Base-by-base conservation (phyloP, 257 asterid genomes). In the Capsicum rhomboideum region DNA sequence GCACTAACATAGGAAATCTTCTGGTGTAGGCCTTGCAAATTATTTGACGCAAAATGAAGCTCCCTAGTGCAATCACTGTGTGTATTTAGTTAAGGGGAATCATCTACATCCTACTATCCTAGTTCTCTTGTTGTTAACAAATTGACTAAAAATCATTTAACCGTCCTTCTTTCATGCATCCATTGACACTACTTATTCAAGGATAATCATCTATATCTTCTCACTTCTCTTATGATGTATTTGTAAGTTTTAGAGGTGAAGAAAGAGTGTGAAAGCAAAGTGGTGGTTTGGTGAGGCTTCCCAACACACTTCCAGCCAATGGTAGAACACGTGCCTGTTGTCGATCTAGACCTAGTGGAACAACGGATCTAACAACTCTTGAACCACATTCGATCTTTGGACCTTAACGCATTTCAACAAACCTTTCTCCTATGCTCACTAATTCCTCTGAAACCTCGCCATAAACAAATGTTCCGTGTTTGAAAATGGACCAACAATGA, bases 401-500 rank as follows among this genome's bases (percentile, higher is more conserved):
- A n/a, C n/a, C 85, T 0, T 50, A 16, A 52, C 88, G 82, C 50
- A 78, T 80, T 8, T 58, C 78, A 37, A 84, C 64, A 20, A 82
- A 34, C 42, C 2, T 40, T 56, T 67, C 34, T 2, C 26, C 77
- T 50, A 34, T 8, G 77, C 28, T 61, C 49, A 44, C 83, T 50
- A 84, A 10, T 14, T 53, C 85, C 81, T 63, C 53, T 54, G 6
- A 8, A 28, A 77, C 69, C 28, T 84, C 79, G 1, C 53, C 52
- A 28, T 49, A 21, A 40, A 49, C 78, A 69, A 84, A 86, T 29
- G 86, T 87, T 2, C 69, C 50, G 59, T n/a, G 49, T 9, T 50
- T 13, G 72, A 88, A 88, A 72, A 88, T 50, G 46, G 21, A 46
- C 87, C 77, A 84, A 74, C 86, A 56, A 50, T 88, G 85, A 20